phyloP scores from a whole-genome alignment of 345 rosid species.

The Jatropha curcas region DNA sequence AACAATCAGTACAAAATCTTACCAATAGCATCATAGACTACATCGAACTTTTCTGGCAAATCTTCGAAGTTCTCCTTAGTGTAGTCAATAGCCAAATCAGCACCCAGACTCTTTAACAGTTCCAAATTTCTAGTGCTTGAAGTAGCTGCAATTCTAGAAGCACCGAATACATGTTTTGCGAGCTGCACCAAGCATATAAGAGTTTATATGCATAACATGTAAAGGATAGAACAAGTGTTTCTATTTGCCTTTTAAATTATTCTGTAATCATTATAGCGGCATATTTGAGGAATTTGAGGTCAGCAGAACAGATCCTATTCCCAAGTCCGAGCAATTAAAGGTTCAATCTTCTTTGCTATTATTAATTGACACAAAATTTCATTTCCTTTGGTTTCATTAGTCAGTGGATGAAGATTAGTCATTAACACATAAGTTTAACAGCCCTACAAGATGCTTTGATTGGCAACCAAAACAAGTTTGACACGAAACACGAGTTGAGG shows the following conservation, averaged over 20 bases:
- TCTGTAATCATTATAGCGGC: not conserved
- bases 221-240: not conserved
- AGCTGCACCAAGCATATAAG: conserved; percentile 38
- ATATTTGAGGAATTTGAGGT: conserved; percentile 1
- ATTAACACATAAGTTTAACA: not conserved
- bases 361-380: not conserved
- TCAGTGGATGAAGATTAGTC: not conserved
- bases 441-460: not conserved
- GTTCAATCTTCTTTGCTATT: too few species aligned
- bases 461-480: not conserved
- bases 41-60: conserved; percentile 72
- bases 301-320: not conserved
- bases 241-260: not conserved
- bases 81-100: conserved; percentile 88
- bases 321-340: not conserved
- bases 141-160: conserved; percentile 85
- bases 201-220: not conserved
- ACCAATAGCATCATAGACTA: conserved; percentile 90
- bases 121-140: conserved; percentile 77
- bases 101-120: conserved; percentile 72
- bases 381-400: not conserved
- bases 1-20: conserved; percentile 18
- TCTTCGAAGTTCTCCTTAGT: conserved; percentile 83
- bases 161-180: conserved; percentile 88
- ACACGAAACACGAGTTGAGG: not conserved